These are phyloP conservation scores for Arabidopsis suecica DNA, from an alignment of 345 rosid species.

Conservation along the genomic window DNA sequence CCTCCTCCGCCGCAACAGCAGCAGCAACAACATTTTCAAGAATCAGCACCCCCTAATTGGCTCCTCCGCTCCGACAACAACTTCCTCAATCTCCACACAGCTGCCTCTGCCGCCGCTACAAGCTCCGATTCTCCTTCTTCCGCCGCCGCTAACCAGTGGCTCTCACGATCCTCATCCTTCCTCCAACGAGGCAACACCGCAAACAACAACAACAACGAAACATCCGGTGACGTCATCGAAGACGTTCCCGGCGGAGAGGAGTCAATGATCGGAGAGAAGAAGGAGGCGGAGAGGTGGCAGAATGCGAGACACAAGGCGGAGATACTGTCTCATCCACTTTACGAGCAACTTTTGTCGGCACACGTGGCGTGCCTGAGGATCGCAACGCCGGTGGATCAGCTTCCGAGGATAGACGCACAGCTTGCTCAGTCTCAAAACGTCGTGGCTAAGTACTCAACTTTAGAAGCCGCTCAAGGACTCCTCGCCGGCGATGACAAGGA, in stretches of 20 bases:
- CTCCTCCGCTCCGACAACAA: constrained; percentile 71
- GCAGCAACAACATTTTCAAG: constrained; percentile 51
- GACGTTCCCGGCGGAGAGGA: constrained; percentile 50
- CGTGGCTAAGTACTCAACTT: constrained; percentile 78
- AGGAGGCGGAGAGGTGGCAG: constrained; percentile 71
- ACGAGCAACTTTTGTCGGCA: constrained; percentile 87
- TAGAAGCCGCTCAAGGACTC: constrained; percentile 60
- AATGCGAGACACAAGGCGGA: constrained; percentile 81
- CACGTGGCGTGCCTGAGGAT: constrained; percentile 89
- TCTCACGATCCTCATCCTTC: constrained; percentile 72
- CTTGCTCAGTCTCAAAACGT: constrained; percentile 95
- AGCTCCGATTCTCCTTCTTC: constrained; percentile 51
- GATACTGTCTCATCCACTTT: constrained; percentile 83
- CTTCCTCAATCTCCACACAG: constrained; percentile 83
- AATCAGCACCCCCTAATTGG: constrained; percentile 69
- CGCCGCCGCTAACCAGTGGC: constrained; percentile 67
- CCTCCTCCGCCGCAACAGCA: constrained; percentile 49
- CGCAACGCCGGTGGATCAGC: constrained; percentile 98
- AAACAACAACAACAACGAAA: constrained; percentile 46
- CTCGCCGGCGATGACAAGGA: constrained; percentile 72
- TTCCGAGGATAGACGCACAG: constrained; percentile 96
- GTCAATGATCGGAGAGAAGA: constrained; percentile 37
- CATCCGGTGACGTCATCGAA: constrained; percentile 57
- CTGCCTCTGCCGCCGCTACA: constrained; percentile 46
- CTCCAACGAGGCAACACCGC: constrained; percentile 37